These are phyloP conservation scores for Warburgia ugandensis DNA, from an alignment of 164 flowering plant genomes.

Conservation along the genomic window DNA sequence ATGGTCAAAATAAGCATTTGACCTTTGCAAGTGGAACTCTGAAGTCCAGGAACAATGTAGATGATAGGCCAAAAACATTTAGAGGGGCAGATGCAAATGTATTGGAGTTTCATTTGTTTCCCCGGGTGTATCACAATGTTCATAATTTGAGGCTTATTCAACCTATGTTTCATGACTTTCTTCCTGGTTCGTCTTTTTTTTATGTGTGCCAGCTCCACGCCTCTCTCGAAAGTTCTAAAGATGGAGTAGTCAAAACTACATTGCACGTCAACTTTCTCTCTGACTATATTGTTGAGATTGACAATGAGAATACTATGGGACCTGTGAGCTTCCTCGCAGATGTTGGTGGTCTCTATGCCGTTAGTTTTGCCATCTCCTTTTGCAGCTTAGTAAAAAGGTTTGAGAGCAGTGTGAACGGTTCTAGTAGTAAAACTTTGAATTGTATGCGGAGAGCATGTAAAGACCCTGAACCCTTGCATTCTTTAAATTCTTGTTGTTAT, in stretches of 20 bases:
- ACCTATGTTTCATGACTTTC: constrained; percentile 83
- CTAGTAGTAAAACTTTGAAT: too few relatives aligned
- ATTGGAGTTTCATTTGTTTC: constrained; percentile 74
- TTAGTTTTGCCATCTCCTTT: constrained; percentile 71
- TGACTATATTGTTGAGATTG: constrained; percentile 72
- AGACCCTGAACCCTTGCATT: too few relatives aligned
- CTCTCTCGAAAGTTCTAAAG: constrained; percentile 57
- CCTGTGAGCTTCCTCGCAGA: constrained; percentile 94
- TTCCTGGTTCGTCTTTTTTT: constrained; percentile 59
- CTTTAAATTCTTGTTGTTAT: too few relatives aligned
- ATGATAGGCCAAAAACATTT: constrained; percentile 61
- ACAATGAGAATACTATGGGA: constrained; percentile 52
- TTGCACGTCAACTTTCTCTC: constrained; percentile 71
- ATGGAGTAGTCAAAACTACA: constrained; percentile 77
- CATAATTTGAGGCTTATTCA: constrained; percentile 71
- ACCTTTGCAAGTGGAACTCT: constrained; percentile 67
- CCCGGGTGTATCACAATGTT: constrained; percentile 57
- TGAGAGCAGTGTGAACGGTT: too few relatives aligned
- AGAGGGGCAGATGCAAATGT: constrained; percentile 65
- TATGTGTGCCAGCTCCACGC: constrained; percentile 49
- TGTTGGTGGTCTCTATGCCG: constrained; percentile 91
- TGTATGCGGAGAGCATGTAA: too few relatives aligned
- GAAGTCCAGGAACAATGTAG: constrained; percentile 37
- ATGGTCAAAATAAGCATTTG: constrained; percentile 38
- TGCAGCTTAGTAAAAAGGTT: constrained; percentile 71